Evolutionary conservation across 2,329 filamentous ascomycete genomes (phyloP).

Genomic region (Pestalotiopsis sp.): DNA sequence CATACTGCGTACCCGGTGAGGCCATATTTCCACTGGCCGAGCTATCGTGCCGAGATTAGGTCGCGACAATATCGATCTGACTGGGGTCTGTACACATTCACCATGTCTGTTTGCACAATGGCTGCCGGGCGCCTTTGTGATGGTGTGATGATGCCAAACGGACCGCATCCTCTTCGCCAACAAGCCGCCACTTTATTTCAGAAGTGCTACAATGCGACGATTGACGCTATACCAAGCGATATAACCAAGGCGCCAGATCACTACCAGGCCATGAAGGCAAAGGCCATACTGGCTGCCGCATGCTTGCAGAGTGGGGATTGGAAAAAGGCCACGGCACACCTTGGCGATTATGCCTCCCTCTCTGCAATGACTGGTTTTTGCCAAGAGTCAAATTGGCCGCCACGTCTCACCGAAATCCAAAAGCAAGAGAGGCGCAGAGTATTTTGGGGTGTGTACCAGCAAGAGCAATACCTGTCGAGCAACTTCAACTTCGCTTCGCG

Average conservation of each 20-base stretch:
- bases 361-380: constrained; percentile 1
- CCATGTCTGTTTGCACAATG: constrained; percentile 6
- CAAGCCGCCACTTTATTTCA: neutral
- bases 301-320: neutral
- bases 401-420: neutral
- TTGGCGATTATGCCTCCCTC: constrained; percentile 2
- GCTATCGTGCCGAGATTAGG: neutral
- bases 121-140: constrained; percentile 2
- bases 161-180: neutral
- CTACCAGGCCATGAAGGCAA: constrained; percentile 5
- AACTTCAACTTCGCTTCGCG: neutral
- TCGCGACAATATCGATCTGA: neutral
- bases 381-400: neutral
- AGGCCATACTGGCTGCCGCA: neutral
- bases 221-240: neutral
- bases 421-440: constrained; percentile 8
- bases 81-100: constrained; percentile 1
- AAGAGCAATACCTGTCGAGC: constrained; percentile 2
- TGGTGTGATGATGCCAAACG: neutral
- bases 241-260: neutral
- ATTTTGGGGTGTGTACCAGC: constrained; percentile 2
- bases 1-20: constrained; percentile 1
- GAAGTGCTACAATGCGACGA: neutral
- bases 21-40: constrained; percentile 3
- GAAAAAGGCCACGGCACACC: neutral